Base-by-base conservation (phyloP, 257 asterid genomes). In the Verbena officinalis region DNA sequence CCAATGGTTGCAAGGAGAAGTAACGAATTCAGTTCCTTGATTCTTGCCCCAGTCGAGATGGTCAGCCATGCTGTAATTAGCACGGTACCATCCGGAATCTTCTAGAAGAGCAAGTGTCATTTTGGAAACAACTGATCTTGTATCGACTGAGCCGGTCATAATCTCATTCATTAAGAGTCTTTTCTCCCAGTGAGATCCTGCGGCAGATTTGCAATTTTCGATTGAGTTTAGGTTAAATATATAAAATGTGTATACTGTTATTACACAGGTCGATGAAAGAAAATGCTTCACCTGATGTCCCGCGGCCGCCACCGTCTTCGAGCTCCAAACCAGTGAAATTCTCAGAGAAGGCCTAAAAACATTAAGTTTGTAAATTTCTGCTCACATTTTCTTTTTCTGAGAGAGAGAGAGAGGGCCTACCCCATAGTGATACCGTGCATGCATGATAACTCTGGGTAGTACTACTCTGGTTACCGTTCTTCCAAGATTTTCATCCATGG, bases 121-220 rank as follows among this genome's bases (percentile, higher is more conserved):
- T 75, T 83, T 88, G 9, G 98, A 91, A 68, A 91, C 96, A 30
- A 91, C 98, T 53, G 98, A 91, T 80, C 95, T 83, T 27, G 96
- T 86, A 75, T 91, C 98, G 40, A 91, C 98, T n/a, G 98, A 91
- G 70, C 98, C 98, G 0, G 98, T 91, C 98, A 91, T 91, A 34
- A 91, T 91, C 88, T 91, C 98, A 58, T 88, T 88, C 98, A 91
- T 91, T 70, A 91, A 67, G 54, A 91, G 95, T 74, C 98, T 81
- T 77, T 91, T 91, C 87, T 91, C 98, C 98, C 98, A 91, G 71
- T 91, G 98, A 46, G 98, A 91, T 38, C 98, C 98, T 91, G 95
- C 57, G 58, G 45, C 21, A 56, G 52, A 59, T 70, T 70, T 34
- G 50, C 54, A 45, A 58, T 19, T 51, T n/a, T 54, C 4, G 33